Conservation (phyloP, 345 rosid genomes). For the Eucalyptus regnans region DNA sequence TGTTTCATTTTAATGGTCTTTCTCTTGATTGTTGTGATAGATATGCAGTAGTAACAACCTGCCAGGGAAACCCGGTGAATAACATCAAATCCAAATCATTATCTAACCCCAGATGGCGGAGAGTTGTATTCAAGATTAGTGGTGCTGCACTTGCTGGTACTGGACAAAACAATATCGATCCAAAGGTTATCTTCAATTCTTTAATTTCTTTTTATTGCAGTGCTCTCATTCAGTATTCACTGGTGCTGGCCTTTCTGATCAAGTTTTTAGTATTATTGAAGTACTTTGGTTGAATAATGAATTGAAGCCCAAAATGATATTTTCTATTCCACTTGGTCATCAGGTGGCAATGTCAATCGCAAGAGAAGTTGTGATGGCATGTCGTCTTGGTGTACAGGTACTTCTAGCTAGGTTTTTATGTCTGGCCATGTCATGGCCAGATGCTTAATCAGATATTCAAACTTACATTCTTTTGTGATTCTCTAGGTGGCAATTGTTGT, state of each 20-base stretch:
- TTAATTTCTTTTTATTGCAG: neutral
- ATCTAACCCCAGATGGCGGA: slow-evolving; percentile 66
- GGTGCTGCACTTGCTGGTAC: slow-evolving; percentile 75
- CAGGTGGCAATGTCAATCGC: slow-evolving; percentile 77
- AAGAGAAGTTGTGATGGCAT: slow-evolving; percentile 63
- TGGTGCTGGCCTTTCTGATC: neutral
- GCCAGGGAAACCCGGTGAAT: slow-evolving; percentile 30
- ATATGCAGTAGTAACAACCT: slow-evolving; percentile 22
- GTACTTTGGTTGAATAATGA: neutral
- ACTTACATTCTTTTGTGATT: neutral
- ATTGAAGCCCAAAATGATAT: neutral
- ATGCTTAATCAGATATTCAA: neutral
- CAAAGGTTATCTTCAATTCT: slow-evolving; percentile 35
- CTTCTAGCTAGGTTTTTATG: neutral
- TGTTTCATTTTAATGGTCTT: neutral
- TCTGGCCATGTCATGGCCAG: neutral
- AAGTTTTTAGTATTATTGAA: neutral
- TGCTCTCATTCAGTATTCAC: neutral
- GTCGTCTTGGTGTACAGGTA: slow-evolving; percentile 81
- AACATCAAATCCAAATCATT: slow-evolving; percentile 35
- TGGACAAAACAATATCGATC: slow-evolving; percentile 66
- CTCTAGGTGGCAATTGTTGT: slow-evolving; percentile 79
- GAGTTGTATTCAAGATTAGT: slow-evolving; percentile 84
- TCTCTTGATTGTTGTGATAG: slow-evolving; percentile 17
- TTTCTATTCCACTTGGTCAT: neutral